Evolutionary conservation across 208 protist species (phyloP).

Genomic region (Leishmania major): DNA sequence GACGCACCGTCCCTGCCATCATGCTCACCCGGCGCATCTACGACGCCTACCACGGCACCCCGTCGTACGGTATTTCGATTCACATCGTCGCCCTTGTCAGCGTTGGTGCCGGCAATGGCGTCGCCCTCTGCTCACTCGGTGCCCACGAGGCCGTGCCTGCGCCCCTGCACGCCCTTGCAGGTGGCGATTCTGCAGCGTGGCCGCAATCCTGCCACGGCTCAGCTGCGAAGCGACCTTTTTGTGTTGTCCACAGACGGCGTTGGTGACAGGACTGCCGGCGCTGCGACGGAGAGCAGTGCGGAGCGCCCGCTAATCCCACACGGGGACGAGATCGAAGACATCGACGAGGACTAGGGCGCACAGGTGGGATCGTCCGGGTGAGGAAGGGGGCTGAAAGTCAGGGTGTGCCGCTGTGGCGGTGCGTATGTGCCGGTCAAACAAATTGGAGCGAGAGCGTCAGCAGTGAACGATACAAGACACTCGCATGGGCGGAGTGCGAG

Average conservation of each 20-base stretch:
- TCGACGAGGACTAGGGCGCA: background rate
- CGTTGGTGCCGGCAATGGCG: background rate
- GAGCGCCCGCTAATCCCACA: conserved; percentile 24
- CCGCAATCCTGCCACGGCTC: conserved; percentile 7
- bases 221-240: conserved; percentile 19
- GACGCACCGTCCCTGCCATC: background rate
- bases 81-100: conserved; percentile 4
- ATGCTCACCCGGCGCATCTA: background rate
- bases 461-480: background rate
- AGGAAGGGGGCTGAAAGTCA: background rate
- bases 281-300: background rate
- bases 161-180: conserved; percentile 25
- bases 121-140: background rate
- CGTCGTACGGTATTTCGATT: conserved; percentile 46
- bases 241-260: background rate
- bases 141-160: background rate
- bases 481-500: background rate
- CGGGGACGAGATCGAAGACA: conserved; percentile 29
- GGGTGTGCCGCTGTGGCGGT: background rate
- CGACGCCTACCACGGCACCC: background rate
- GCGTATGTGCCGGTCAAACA: background rate
- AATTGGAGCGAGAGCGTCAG: background rate
- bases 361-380: background rate
- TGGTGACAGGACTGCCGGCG: background rate
- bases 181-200: conserved; percentile 30